These are phyloP conservation scores for Dalbergia cultrata DNA, from an alignment of 306 rosid genomes.

Conservation along the genomic window DNA sequence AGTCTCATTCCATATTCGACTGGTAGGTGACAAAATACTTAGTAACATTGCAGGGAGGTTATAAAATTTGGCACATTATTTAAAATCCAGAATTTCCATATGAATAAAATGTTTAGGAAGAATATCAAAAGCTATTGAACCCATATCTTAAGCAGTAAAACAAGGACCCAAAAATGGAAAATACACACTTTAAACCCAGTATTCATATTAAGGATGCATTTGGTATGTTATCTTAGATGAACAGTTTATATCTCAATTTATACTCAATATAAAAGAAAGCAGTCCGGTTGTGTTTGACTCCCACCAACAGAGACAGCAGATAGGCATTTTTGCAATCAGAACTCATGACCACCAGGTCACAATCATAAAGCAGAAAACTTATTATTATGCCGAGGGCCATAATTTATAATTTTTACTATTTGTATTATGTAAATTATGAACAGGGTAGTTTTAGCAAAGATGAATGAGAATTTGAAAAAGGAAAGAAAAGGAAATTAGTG, in stretches of 20 bases:
- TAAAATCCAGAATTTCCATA: constrained; percentile 21
- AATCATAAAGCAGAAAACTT: constrained; percentile 3
- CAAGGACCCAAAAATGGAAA: constrained; percentile 14
- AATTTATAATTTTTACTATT: too few relatives aligned
- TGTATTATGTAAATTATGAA: too few relatives aligned
- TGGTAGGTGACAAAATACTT: constrained; percentile 42
- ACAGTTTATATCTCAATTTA: constrained; percentile 9
- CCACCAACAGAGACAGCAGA: not conserved
- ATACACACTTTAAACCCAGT: constrained; percentile 24
- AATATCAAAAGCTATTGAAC: constrained; percentile 11
- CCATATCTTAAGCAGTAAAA: constrained; percentile 22
- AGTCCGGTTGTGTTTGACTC: constrained; percentile 5
- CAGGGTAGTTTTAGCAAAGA: too few relatives aligned
- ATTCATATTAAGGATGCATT: not conserved
- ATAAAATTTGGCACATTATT: constrained; percentile 5
- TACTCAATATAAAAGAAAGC: constrained; percentile 10
- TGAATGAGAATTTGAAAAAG: too few relatives aligned
- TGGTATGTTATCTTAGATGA: not conserved
- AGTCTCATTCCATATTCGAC: constrained; percentile 98
- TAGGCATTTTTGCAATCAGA: not conserved
- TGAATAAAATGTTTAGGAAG: constrained; percentile 15
- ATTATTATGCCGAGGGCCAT: not conserved
- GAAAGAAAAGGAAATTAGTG: too few relatives aligned
- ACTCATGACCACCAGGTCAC: constrained; percentile 1
- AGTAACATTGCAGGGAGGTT: constrained; percentile 12